A percentile compares a stretch with the other conserved stretches of the same genome.
Evolutionary conservation across 225 moss, liverwort and hornwort species (phyloP).

Genomic region (Straminergon stramineum): DNA sequence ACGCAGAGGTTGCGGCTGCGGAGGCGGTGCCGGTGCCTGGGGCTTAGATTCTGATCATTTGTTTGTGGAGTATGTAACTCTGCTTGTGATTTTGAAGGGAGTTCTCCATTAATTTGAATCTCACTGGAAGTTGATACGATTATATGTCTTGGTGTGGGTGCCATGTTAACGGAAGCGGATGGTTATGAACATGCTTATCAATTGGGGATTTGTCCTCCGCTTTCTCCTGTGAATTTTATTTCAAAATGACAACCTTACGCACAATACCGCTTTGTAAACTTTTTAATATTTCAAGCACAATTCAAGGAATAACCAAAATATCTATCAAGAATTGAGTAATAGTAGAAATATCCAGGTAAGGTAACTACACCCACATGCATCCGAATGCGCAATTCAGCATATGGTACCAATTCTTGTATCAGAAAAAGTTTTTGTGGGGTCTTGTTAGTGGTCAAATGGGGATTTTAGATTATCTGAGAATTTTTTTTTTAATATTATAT

Average conservation of each 20-base stretch:
- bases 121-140: neutral
- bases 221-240: neutral
- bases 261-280: neutral
- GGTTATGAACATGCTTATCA: neutral
- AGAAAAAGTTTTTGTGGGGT: neutral
- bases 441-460: neutral
- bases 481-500: neutral
- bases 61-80: neutral
- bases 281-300: neutral
- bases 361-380: neutral
- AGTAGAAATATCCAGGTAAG: neutral
- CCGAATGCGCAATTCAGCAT: neutral
- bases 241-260: too few species aligned
- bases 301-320: neutral
- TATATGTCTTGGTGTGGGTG: too few species aligned
- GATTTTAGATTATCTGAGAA: neutral
- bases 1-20: constrained; percentile 13
- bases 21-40: constrained; percentile 26
- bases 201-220: neutral
- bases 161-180: neutral
- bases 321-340: neutral
- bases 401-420: too few species aligned
- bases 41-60: constrained; percentile 2
- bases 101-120: neutral
- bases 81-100: neutral